Evolutionary conservation across 164 flowering plant genomes (phyloP).

Genomic region (Akebia trifoliata): DNA sequence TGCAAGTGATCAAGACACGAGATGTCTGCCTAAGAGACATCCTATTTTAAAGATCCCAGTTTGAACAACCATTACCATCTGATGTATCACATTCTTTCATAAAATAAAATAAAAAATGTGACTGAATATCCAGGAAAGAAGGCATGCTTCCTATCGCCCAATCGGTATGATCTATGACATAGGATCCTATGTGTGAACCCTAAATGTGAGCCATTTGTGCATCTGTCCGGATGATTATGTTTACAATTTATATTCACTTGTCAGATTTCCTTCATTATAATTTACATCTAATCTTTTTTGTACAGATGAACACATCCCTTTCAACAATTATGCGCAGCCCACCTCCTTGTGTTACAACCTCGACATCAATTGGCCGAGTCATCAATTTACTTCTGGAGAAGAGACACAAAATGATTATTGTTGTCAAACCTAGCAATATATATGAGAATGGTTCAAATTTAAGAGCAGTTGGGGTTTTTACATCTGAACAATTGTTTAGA

Average conservation of each 20-base stretch:
- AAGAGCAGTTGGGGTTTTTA: constrained; percentile 58
- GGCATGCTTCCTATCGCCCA: too few species aligned
- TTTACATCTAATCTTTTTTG: background rate
- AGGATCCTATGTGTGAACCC: too few species aligned
- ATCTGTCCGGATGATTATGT: too few species aligned
- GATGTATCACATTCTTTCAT: too few species aligned
- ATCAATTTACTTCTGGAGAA: constrained; percentile 57
- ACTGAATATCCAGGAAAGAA: too few species aligned
- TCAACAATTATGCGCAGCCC: constrained; percentile 57
- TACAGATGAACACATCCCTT: constrained; percentile 58
- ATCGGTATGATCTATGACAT: too few species aligned
- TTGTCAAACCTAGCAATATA: constrained; percentile 36
- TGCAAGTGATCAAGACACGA: too few species aligned
- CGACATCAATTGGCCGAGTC: constrained; percentile 52
- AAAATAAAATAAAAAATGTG: too few species aligned
- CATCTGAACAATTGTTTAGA: constrained; percentile 36
- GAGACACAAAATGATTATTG: constrained; percentile 54
- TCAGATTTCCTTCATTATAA: background rate
- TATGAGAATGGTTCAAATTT: constrained; percentile 28
- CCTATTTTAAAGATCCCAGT: too few species aligned
- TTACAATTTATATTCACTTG: background rate
- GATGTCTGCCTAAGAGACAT: too few species aligned
- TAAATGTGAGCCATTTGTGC: too few species aligned
- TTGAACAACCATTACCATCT: too few species aligned
- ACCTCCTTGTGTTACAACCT: constrained; percentile 53